phyloP scores from a whole-genome alignment of 2,329 filamentous ascomycete genomes.

The Pseudohalonectria lignicola region DNA sequence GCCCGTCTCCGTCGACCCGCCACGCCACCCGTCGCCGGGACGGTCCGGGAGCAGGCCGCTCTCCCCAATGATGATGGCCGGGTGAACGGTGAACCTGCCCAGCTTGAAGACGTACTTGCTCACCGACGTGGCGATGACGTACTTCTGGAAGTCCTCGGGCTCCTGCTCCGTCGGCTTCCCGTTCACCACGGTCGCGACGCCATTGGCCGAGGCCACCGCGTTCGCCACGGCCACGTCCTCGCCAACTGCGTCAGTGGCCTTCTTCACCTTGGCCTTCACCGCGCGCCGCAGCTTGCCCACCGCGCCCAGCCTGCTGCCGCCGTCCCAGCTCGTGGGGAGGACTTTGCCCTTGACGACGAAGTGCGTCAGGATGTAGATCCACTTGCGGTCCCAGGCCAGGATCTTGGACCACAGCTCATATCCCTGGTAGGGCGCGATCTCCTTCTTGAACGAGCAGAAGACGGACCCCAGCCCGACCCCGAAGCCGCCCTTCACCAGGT shows the following conservation, averaged over 20 bases:
- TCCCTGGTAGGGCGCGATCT: slow-evolving; percentile 56
- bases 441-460: slow-evolving; percentile 60
- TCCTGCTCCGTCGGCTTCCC: slow-evolving; percentile 14
- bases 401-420: slow-evolving; percentile 68
- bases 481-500: slow-evolving; percentile 40
- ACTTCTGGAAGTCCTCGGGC: slow-evolving; percentile 42
- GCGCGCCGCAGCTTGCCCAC: slow-evolving; percentile 18
- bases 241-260: slow-evolving; percentile 20
- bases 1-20: slow-evolving; percentile 21
- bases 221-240: slow-evolving; percentile 21
- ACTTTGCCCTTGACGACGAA: slow-evolving; percentile 56
- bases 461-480: slow-evolving; percentile 62
- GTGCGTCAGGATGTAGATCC: slow-evolving; percentile 66
- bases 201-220: slow-evolving; percentile 4
- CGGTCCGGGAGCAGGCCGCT: slow-evolving; percentile 64
- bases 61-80: slow-evolving; percentile 61
- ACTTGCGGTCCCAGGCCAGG: slow-evolving; percentile 70
- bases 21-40: slow-evolving; percentile 52
- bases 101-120: slow-evolving; percentile 79
- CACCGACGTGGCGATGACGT: slow-evolving; percentile 59
- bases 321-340: slow-evolving; percentile 41
- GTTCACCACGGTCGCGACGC: slow-evolving; percentile 12
- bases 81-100: slow-evolving; percentile 72
- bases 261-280: background rate
- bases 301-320: slow-evolving; percentile 24